Base-by-base conservation (phyloP, 352 stramenopile genomes). In the Phytopythium kandeliae region DNA sequence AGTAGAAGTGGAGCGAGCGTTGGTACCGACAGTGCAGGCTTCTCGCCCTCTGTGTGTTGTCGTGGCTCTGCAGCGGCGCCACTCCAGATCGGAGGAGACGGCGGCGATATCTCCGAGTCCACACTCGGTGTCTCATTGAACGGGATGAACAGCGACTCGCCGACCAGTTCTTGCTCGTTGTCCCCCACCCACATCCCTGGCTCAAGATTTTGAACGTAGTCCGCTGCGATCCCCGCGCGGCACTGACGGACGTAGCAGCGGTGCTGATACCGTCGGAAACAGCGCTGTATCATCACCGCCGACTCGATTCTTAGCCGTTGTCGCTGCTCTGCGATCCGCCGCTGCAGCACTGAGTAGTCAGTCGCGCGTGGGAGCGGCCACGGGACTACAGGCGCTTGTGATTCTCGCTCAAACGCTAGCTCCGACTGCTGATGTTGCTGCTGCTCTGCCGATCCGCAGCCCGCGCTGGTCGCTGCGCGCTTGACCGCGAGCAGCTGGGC, bases 91-190 rank as follows among this genome's bases (percentile, higher is more conserved):
- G 42, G 42, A 16, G 15, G 24, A 5, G 33, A 33, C 13, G 22
- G 25, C 17, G 28, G 28, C 17, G 21, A 16, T 8, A 22, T 40
- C 9, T 45, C 38, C 10, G n/a, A 7, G 2, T 3, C 21, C 1
- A 45, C 4, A 4, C 17, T 22, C 16, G n/a, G 19, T 34, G 26
- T 22, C 34, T 24, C 17, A 26, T 9, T 13, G 4, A 64, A 34
- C 2, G 55, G 24, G 17, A 74, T 48, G 21, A 74, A 30, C 13
- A 54, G 33, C 4, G 65, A 74, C 0, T 57, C 67, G 26, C 52
- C 69, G 8, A 16, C 28, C 21, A 68, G 43, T 31, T 74, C 65
- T 35, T 57, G 21, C 17, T 69, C 55, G n/a, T 10, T 17, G 12
- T 54, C 34, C 9, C 45, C 21, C 33, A 24, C 8, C 16, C 22